A percentile compares a stretch with the other conserved stretches of the same genome.
These are phyloP conservation scores for Paramecium biaurelia DNA, from an alignment of 73 alveolate genomes.

Conservation along the genomic window DNA sequence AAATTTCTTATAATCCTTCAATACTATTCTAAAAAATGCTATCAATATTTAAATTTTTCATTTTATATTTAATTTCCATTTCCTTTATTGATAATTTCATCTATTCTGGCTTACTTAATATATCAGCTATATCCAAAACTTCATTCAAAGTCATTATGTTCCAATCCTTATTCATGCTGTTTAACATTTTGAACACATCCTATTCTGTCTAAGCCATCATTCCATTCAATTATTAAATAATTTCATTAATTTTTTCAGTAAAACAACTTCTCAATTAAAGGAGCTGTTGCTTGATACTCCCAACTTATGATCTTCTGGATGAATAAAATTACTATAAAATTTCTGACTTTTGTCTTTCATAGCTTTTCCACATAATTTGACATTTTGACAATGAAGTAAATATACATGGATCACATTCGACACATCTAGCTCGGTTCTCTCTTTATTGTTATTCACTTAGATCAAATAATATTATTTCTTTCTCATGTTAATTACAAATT, in stretches of 20 bases:
- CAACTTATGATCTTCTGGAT: background rate
- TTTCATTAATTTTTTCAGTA: background rate
- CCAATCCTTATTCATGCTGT: background rate
- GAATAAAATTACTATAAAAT: background rate
- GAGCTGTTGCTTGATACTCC: background rate
- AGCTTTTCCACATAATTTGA: background rate
- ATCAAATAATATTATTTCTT: background rate
- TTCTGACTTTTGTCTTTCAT: background rate
- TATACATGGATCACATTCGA: background rate
- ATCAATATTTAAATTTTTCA: background rate
- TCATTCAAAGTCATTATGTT: background rate
- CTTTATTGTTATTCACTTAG: background rate
- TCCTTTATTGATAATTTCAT: background rate
- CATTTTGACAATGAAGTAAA: background rate
- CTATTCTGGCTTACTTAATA: background rate
- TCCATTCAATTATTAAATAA: background rate
- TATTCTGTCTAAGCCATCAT: background rate
- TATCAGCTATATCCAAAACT: background rate
- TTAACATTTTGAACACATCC: background rate
- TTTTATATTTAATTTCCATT: background rate
- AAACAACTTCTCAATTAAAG: background rate
- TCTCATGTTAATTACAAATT: background rate
- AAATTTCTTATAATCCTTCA: background rate
- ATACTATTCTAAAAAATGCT: background rate
- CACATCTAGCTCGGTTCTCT: background rate